phyloP scores from a whole-genome alignment of 1,139 yeast genomes.

The Kurtzmaniella quercitrusa region DNA sequence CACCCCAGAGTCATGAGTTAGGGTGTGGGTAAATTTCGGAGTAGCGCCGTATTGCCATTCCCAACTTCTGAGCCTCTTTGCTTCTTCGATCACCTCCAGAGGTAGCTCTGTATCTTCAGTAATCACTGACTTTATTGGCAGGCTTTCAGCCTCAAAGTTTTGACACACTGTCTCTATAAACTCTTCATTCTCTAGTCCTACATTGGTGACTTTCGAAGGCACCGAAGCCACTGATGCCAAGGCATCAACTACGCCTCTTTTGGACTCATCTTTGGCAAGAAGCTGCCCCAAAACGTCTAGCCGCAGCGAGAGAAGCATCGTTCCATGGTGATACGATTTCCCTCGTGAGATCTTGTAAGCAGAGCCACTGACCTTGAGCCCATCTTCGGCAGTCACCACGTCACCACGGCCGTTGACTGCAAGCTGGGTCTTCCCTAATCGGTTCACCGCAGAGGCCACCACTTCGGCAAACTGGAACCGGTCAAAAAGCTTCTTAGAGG shows the following conservation, averaged over 20 bases:
- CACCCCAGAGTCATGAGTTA: conserved; percentile 27
- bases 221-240: conserved; percentile 70
- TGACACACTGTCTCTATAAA: conserved; percentile 47
- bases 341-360: conserved; percentile 85
- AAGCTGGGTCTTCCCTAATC: conserved; percentile 17
- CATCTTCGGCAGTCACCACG: conserved; percentile 46
- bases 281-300: conserved; percentile 54
- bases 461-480: conserved; percentile 57
- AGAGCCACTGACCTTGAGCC: conserved; percentile 76
- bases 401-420: conserved; percentile 71
- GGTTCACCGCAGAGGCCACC: conserved; percentile 50
- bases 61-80: conserved; percentile 51
- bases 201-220: conserved; percentile 68
- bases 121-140: conserved; percentile 11
- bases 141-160: conserved; percentile 10
- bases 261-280: conserved; percentile 43
- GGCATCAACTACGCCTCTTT: conserved; percentile 49
- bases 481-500: conserved; percentile 62
- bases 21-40: conserved; percentile 55
- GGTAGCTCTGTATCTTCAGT: conserved; percentile 39
- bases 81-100: conserved; percentile 37
- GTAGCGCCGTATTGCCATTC: conserved; percentile 71
- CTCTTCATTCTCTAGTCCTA: conserved; percentile 40
- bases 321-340: conserved; percentile 91
- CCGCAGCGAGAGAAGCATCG: conserved; percentile 76